phyloP scores from a whole-genome alignment of 306 rosid species.

The Castanospermum australe region DNA sequence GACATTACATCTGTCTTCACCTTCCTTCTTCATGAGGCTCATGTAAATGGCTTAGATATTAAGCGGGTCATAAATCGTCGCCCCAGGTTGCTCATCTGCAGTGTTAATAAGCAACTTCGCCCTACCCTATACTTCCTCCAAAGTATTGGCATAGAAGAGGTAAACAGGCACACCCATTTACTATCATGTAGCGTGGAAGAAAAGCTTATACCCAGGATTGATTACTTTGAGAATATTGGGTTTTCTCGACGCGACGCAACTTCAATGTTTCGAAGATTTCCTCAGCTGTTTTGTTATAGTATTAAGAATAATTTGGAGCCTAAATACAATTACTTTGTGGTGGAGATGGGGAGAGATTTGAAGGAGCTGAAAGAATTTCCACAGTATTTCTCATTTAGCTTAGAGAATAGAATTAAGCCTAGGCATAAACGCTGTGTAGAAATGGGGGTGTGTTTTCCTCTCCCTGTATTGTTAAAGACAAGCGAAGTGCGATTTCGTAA shows the following conservation, averaged over 20 bases:
- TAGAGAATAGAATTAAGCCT: conserved; percentile 81
- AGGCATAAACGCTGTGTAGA: conserved; percentile 82
- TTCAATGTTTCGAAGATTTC: conserved; percentile 72
- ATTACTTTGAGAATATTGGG: conserved; percentile 71
- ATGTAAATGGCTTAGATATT: conserved; percentile 52
- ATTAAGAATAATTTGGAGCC: conserved; percentile 73
- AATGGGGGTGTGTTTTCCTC: conserved; percentile 77
- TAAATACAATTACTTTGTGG: conserved; percentile 78
- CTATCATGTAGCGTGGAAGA: conserved; percentile 84
- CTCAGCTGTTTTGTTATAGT: conserved; percentile 77
- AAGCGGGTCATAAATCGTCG: conserved; percentile 71
- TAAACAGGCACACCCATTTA: conserved; percentile 61
- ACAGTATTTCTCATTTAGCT: conserved; percentile 84
- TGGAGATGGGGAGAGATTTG: conserved; percentile 87
- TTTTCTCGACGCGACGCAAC: conserved; percentile 57
- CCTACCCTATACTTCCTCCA: conserved; percentile 94
- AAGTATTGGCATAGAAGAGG: conserved; percentile 73
- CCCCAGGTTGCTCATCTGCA: conserved; percentile 74
- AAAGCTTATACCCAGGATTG: conserved; percentile 68
- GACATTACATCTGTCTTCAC: conserved; percentile 68
- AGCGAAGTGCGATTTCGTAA: conserved; percentile 47
- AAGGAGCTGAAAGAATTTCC: conserved; percentile 86
- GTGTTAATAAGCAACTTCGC: conserved; percentile 68
- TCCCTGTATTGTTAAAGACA: conserved; percentile 67
- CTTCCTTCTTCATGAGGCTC: conserved; percentile 74